Percentiles rank a stretch among this genome's conserved stretches.
Evolutionary conservation across 2,329 filamentous ascomycete genomes (phyloP).

Genomic region (Sporothrix euskadiensis): DNA sequence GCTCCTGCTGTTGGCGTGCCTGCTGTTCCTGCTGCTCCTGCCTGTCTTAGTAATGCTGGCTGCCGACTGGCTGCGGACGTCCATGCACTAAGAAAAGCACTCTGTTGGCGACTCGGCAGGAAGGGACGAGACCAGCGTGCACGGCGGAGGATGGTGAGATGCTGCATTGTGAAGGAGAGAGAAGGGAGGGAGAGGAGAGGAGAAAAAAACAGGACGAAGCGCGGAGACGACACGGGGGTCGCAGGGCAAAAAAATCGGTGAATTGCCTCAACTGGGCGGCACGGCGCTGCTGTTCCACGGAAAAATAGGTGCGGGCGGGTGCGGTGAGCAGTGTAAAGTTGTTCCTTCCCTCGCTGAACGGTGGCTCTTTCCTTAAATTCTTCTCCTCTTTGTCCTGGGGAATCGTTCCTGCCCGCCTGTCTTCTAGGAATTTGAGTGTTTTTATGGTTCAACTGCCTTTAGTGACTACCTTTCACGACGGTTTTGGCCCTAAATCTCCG

Average conservation of each 20-base stretch:
- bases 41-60: constrained; percentile 31
- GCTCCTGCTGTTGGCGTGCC: constrained; percentile 4
- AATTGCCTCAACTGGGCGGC: constrained; percentile 12
- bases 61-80: constrained; percentile 23
- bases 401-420: neutral
- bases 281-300: constrained; percentile 6
- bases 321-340: constrained; percentile 11
- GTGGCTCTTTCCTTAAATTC: neutral
- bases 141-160: constrained; percentile 10
- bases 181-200: neutral
- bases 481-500: constrained; percentile 24
- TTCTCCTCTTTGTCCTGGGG: constrained; percentile 1
- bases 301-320: constrained; percentile 17
- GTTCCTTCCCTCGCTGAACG: neutral
- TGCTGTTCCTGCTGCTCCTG: neutral
- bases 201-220: neutral
- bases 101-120: constrained; percentile 15
- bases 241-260: neutral
- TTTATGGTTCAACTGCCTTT: neutral
- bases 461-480: constrained; percentile 5
- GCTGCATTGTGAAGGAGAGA: constrained; percentile 25
- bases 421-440: constrained; percentile 6
- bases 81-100: constrained; percentile 24
- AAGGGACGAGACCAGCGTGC: constrained; percentile 9
- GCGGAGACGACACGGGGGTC: neutral